Evolutionary conservation across 208 protist species (phyloP).

Genomic region (Acanthamoeba sp.): DNA sequence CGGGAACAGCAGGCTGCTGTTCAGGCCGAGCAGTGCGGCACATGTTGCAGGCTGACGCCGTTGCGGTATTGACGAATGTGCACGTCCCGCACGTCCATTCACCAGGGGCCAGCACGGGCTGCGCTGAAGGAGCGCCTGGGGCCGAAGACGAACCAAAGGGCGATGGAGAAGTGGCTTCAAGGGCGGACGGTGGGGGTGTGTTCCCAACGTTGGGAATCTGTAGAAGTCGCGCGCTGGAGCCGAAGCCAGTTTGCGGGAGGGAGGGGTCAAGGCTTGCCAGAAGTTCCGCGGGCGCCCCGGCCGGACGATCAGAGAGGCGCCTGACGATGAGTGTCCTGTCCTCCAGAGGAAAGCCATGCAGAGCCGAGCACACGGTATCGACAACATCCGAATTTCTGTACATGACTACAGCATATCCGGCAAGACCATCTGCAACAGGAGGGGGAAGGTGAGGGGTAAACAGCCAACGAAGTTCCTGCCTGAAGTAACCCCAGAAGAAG

Average conservation of each 20-base stretch:
- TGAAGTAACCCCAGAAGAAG: no score
- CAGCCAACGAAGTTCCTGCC: neutral
- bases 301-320: conserved; percentile 13
- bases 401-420: neutral
- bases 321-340: conserved; percentile 55
- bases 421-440: neutral
- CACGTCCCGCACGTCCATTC: neutral
- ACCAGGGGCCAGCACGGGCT: neutral
- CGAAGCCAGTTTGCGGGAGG: neutral
- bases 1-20: no score
- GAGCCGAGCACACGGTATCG: neutral
- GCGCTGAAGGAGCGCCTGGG: neutral
- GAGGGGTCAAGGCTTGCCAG: neutral
- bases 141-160: neutral
- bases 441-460: neutral
- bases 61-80: neutral
- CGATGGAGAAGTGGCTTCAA: no score
- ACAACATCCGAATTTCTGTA: neutral
- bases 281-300: conserved; percentile 6
- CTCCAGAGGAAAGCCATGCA: conserved; percentile 67
- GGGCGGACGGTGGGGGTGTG: no score
- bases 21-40: neutral
- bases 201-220: no score
- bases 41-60: neutral
- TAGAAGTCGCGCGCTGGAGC: no score